Conservation (phyloP, 2,329 filamentous ascomycete species). For the Seiridium cupressi region DNA sequence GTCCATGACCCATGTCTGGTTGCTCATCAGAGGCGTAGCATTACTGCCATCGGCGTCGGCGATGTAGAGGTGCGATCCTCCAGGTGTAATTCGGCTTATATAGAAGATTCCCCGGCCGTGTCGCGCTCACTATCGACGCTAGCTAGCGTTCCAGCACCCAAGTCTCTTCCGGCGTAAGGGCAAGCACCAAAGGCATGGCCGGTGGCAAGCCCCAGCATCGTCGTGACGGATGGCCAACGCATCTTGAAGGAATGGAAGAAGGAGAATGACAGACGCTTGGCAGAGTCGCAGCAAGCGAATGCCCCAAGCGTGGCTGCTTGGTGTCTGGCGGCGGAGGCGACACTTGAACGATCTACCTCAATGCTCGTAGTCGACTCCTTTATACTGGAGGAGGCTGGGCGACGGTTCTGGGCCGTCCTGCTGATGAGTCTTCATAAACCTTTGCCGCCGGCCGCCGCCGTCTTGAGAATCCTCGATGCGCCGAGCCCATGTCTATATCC, state of each 20-base stretch:
- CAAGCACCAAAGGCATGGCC: not conserved
- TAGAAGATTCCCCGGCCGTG: constrained; percentile 7
- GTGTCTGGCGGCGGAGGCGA: too few relatives aligned
- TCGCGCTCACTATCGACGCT: not conserved
- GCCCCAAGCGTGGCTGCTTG: not conserved
- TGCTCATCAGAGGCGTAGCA: constrained; percentile 29
- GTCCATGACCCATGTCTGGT: constrained; percentile 28
- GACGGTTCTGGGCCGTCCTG: not conserved
- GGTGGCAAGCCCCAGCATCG: not conserved
- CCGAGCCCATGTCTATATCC: not conserved
- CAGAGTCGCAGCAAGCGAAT: not conserved
- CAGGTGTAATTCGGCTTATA: constrained; percentile 20
- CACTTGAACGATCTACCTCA: too few relatives aligned
- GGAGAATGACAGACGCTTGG: not conserved
- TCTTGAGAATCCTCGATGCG: not conserved
- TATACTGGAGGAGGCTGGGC: too few relatives aligned
- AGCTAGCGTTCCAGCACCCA: not conserved
- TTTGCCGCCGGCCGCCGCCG: not conserved
- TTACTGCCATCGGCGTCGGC: constrained; percentile 37
- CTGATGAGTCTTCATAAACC: not conserved
- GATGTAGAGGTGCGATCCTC: constrained; percentile 20
- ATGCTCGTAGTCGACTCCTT: too few relatives aligned
- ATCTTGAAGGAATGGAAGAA: not conserved
- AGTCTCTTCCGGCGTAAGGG: not conserved
- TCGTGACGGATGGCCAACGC: not conserved